A percentile compares a stretch with the other conserved stretches of the same genome.
phyloP scores from a whole-genome alignment of 345 rosid genomes.

The Geranium brycei region DNA sequence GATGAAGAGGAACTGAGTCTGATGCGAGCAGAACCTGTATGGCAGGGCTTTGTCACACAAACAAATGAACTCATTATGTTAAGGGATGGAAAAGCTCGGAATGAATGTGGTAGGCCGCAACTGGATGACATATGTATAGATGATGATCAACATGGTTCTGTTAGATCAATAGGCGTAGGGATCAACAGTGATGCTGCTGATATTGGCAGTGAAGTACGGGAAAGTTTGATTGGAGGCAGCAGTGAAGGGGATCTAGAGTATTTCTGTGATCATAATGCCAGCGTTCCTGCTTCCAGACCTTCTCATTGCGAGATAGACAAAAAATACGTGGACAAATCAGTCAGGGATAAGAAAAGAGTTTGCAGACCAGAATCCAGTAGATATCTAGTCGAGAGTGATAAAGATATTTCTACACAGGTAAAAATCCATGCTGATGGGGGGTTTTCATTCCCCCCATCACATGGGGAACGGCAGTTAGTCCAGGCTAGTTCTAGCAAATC shows the following conservation, averaged over 20 bases:
- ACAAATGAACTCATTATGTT: slow-evolving; percentile 56
- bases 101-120: slow-evolving; percentile 34
- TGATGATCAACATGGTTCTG: slow-evolving; percentile 86
- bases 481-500: slow-evolving; percentile 57
- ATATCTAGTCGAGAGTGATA: slow-evolving; percentile 37
- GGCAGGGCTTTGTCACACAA: slow-evolving; percentile 93
- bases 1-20: slow-evolving; percentile 69
- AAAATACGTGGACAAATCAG: slow-evolving; percentile 35
- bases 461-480: slow-evolving; percentile 39
- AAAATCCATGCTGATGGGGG: slow-evolving; percentile 50
- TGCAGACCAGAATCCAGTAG: slow-evolving; percentile 31
- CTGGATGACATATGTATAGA: slow-evolving; percentile 52
- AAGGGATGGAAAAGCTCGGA: slow-evolving; percentile 38
- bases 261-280: slow-evolving; percentile 49
- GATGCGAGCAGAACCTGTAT: slow-evolving; percentile 77
- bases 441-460: slow-evolving; percentile 67
- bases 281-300: slow-evolving; percentile 38
- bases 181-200: slow-evolving; percentile 92
- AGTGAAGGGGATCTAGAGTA: slow-evolving; percentile 89
- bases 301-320: slow-evolving; percentile 38
- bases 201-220: slow-evolving; percentile 78
- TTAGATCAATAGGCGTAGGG: slow-evolving; percentile 96
- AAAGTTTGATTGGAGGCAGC: slow-evolving; percentile 82
- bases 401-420: slow-evolving; percentile 25
- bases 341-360: slow-evolving; percentile 32